Evolutionary conservation across 2,329 filamentous ascomycete genomes (phyloP), one percentile per base, ranked within the genome.

Genomic region (Thielaviopsis populi): DNA sequence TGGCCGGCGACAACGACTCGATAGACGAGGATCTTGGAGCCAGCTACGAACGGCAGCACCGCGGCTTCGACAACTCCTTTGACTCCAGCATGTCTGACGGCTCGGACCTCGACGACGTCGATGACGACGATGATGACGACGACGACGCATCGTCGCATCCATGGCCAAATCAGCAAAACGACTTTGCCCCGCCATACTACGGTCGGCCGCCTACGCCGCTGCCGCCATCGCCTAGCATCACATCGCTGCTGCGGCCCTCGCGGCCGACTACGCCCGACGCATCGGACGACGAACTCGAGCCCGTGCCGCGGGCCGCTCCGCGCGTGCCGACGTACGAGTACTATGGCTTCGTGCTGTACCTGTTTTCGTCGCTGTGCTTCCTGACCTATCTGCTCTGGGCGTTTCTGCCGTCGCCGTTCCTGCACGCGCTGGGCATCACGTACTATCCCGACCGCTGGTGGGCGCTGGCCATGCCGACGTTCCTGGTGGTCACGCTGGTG

Each of bases 311-410:
- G 59, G 83, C 96, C 19, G 87, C 87, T 63, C 94, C 94, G 1
- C 91, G 94, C 72, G 91, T 99, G 1, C 94, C 94, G n/a, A 99
- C 94, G 0, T 97, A 99, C 77, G 94, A 99, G 73, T 99, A 97
- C 82, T 97, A 97, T 73, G 94, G 94, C 72, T 99, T 99, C 75
- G 92, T 95, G 63, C 82, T 99, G 60, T 97, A 99, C 76, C 81
- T 99, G 46, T 89, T 92, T 71, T 91, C 87, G 67, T 89, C 86
- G 24, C 78, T 94, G 61, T 84, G 84, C 1, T 97, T 97, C 72
- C 78, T 87, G 72, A 79, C 83, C 71, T 87, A 83, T 73, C 76
- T 86, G 15, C 77, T 86, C 11, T 96, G 91, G 94, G 88, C 88
- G 15, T 97, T 94, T 75, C 84, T 97, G 5, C 94, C 94, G 0